A percentile compares a stretch with the other conserved stretches of the same genome.
Evolutionary conservation across 2,329 filamentous ascomycete genomes (phyloP).

Genomic region (Aspergillus fischeri): DNA sequence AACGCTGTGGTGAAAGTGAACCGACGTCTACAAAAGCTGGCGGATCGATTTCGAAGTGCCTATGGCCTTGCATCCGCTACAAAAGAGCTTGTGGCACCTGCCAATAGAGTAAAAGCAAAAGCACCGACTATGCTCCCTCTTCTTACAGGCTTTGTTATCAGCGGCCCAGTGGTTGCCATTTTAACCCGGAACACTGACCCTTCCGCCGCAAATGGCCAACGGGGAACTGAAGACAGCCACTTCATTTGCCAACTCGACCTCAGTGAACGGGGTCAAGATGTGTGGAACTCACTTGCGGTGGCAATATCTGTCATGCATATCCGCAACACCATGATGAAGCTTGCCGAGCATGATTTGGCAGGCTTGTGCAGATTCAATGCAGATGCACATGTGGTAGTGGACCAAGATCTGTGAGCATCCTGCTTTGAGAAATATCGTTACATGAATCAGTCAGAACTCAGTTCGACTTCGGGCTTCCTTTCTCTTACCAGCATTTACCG

Average conservation of each 20-base stretch:
- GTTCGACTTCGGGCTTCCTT: no score
- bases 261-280: slow-evolving; percentile 50
- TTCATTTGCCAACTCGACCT: slow-evolving; percentile 54
- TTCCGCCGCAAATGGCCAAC: slow-evolving; percentile 19
- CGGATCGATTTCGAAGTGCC: slow-evolving; percentile 38
- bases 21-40: slow-evolving; percentile 41
- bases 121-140: slow-evolving; percentile 38
- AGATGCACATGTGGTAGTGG: background rate
- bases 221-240: slow-evolving; percentile 14
- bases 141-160: slow-evolving; percentile 53
- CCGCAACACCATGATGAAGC: slow-evolving; percentile 46
- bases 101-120: slow-evolving; percentile 5
- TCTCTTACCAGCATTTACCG: background rate
- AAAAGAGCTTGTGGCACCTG: background rate
- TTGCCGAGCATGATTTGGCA: slow-evolving; percentile 33
- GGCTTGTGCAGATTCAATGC: slow-evolving; percentile 12
- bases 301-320: slow-evolving; percentile 54
- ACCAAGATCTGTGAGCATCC: slow-evolving; percentile 13
- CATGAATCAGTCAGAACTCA: background rate
- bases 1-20: slow-evolving; percentile 42
- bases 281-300: slow-evolving; percentile 58
- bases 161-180: slow-evolving; percentile 50
- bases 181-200: slow-evolving; percentile 46
- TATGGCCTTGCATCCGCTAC: slow-evolving; percentile 4
- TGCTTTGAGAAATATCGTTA: background rate